phyloP scores from a whole-genome alignment of 2,329 filamentous ascomycete genomes.

The Colletotrichum filicis region DNA sequence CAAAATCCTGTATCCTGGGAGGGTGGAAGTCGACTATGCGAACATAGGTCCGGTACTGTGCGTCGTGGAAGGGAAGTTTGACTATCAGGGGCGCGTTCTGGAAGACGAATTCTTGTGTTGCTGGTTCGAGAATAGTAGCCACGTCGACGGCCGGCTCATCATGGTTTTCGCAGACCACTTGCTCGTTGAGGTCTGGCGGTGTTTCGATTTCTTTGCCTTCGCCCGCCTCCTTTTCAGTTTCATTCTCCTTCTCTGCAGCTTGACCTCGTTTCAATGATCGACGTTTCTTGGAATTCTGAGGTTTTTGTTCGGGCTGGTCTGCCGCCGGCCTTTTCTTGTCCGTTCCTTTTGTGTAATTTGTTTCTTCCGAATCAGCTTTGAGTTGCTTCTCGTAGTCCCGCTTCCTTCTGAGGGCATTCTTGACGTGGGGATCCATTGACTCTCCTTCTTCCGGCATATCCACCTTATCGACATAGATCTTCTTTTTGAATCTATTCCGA shows the following conservation, averaged over 20 bases:
- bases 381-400: constrained; percentile 69
- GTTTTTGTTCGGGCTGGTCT: constrained; percentile 26
- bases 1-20: constrained; percentile 76
- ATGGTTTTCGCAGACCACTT: constrained; percentile 59
- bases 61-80: constrained; percentile 78
- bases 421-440: constrained; percentile 58
- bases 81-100: constrained; percentile 49
- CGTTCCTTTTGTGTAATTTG: constrained; percentile 36
- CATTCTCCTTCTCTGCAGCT: constrained; percentile 24
- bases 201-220: constrained; percentile 42
- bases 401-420: constrained; percentile 71
- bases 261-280: constrained; percentile 17
- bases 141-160: constrained; percentile 49
- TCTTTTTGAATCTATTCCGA: constrained; percentile 48
- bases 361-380: constrained; percentile 50
- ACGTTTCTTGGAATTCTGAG: constrained; percentile 41
- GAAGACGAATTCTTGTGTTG: constrained; percentile 54
- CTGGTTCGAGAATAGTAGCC: constrained; percentile 51
- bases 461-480: constrained; percentile 69
- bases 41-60: constrained; percentile 74
- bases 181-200: constrained; percentile 44
- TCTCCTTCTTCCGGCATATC: constrained; percentile 52
- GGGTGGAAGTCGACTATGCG: constrained; percentile 89
- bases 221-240: constrained; percentile 34
- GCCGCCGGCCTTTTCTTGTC: constrained; percentile 36